Evolutionary conservation across 139 green algal species (phyloP).

Genomic region (Zygnema cylindricum): DNA sequence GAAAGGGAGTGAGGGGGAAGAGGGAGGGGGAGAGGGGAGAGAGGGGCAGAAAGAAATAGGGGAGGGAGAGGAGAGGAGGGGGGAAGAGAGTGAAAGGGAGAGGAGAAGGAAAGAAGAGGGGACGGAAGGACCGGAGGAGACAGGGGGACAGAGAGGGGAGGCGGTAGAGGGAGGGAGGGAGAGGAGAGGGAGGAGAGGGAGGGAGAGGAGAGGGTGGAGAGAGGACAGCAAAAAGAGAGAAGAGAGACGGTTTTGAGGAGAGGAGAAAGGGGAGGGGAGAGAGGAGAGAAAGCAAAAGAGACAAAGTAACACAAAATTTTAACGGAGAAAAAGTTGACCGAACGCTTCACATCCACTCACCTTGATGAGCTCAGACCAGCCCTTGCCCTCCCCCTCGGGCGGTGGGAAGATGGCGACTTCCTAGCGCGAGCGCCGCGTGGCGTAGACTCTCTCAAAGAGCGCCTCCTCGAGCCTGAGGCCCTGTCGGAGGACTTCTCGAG

Average conservation of each 20-base stretch:
- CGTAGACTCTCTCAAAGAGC: too few species aligned
- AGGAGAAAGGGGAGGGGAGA: background rate
- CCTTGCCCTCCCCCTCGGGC: too few species aligned
- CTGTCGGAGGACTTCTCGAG: too few species aligned
- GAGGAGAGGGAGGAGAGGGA: background rate
- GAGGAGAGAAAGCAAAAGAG: background rate
- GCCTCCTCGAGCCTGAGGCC: too few species aligned
- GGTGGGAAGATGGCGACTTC: too few species aligned
- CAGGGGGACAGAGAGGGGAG: background rate
- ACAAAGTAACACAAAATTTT: too few species aligned
- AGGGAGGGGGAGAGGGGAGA: too few species aligned
- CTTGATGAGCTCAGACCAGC: too few species aligned
- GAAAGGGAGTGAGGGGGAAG: too few species aligned
- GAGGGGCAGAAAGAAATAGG: background rate
- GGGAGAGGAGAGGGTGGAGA: background rate
- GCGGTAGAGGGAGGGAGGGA: background rate
- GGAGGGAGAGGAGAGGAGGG: background rate
- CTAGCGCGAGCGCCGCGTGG: too few species aligned
- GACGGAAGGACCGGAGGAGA: background rate
- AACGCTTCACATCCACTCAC: too few species aligned
- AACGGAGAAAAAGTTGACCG: too few species aligned
- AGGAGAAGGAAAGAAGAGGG: background rate
- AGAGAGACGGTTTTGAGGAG: background rate
- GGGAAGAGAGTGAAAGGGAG: background rate
- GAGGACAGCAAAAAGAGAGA: background rate